Evolutionary conservation across 106 monocot genomes (phyloP), one percentile per base, ranked within the genome.

Genomic region (Ottelia alismoides): DNA sequence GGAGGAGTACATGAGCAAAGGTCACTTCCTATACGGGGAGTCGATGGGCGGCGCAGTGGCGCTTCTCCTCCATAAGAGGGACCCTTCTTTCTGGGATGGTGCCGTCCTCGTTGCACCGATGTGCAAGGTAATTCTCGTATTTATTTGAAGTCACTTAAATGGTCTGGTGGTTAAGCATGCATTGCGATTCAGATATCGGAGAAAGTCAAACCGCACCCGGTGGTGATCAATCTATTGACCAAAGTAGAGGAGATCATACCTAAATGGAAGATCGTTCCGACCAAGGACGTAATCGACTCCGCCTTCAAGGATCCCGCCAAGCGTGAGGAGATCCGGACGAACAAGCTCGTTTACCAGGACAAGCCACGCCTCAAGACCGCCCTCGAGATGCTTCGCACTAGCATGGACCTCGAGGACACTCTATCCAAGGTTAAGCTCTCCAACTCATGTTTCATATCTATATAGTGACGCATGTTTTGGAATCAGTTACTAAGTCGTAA

Each of bases 31-130:
- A 4, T 99, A 99, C 21, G 98, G 98, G 1, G 98, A 99, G 70
- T 99, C 98, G 20, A 98, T 90, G 98, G 98, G 98, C 4, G 98
- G 98, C 0, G 90, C 98, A 0, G 90, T 90, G 21, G 67, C 90
- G 0, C 77, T 99, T 18, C 85, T 85, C 30, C 72, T 98, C 10
- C 98, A 98, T 58, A 55, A 65, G 27, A 73, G 64, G 58, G 82
- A 98, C 46, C 90, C 85, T 2, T 49, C 57, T 1, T 98, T 83
- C 43, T 98, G 85, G 85, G 85, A 90, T 31, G 98, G 98, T 31
- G 90, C 89, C 0, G 79, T 98, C 6, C 77, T 98, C 24, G 85
- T 86, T 2, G 98, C 98, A 0, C 98, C 98, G 4, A 98, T 98
- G 90, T 99, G 98, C 67, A 99, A 99, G n/a, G n/a, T n/a, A n/a